These are phyloP conservation scores for Epichloe typhina DNA, from an alignment of 2,329 filamentous ascomycete genomes.

Conservation along the genomic window DNA sequence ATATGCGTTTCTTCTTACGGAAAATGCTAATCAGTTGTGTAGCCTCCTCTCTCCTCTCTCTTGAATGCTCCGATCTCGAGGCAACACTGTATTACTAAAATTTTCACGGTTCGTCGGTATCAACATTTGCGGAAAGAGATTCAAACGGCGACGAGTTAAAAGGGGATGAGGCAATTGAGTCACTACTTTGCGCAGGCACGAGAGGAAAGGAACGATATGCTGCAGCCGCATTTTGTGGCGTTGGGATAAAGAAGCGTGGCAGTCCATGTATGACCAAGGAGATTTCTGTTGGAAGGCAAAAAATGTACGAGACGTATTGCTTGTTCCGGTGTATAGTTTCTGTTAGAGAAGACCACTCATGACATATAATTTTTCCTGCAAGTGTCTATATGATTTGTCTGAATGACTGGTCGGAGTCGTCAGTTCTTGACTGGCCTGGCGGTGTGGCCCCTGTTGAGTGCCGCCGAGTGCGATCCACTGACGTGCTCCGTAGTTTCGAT, in stretches of 20 bases:
- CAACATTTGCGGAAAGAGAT: background rate
- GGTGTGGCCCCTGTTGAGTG: too few species aligned
- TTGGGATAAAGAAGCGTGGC: background rate
- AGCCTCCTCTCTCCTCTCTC: constrained; percentile 54
- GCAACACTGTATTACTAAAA: background rate
- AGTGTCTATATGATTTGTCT: too few species aligned
- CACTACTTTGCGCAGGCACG: background rate
- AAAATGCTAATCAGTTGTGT: constrained; percentile 11
- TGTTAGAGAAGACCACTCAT: too few species aligned
- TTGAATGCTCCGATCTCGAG: constrained; percentile 21
- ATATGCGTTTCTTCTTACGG: background rate
- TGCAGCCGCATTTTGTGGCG: background rate
- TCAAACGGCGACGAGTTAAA: background rate
- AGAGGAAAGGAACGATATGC: background rate
- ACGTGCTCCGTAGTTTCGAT: too few species aligned
- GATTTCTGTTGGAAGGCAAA: background rate
- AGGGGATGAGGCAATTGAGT: background rate
- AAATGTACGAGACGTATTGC: background rate
- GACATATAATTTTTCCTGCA: too few species aligned
- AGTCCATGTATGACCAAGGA: background rate
- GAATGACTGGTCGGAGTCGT: too few species aligned
- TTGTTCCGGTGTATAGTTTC: too few species aligned
- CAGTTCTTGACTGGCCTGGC: too few species aligned
- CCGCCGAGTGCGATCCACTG: too few species aligned
- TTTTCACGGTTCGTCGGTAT: background rate